phyloP scores from a whole-genome alignment of 148 eudicot species.

The Selenicereus undatus region DNA sequence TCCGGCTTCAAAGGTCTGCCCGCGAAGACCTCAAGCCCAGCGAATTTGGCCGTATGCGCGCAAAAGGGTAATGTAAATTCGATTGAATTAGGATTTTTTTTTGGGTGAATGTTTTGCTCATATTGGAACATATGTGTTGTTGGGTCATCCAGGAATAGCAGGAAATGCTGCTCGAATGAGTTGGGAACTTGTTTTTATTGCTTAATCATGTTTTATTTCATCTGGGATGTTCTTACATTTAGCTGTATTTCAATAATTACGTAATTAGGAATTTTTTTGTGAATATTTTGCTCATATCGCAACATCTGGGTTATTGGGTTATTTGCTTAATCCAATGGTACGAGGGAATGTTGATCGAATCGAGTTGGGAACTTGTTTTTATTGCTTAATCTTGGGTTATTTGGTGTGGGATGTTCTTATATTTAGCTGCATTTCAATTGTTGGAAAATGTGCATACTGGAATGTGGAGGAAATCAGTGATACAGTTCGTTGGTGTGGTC shows the following conservation, averaged over 20 bases:
- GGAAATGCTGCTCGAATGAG: background rate
- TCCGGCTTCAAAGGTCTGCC: conserved; percentile 66
- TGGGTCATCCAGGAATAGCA: background rate
- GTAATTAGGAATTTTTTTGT: background rate
- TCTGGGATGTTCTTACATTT: background rate
- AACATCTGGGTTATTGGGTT: background rate
- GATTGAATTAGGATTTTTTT: background rate
- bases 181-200: background rate
- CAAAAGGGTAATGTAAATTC: conserved; percentile 49
- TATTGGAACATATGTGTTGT: background rate
- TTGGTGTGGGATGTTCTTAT: background rate
- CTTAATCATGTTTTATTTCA: background rate
- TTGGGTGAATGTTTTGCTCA: background rate
- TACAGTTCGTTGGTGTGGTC: too few relatives aligned
- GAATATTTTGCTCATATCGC: background rate
- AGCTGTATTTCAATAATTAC: background rate
- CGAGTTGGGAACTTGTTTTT: background rate
- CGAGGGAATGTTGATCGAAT: background rate
- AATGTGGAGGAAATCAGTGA: background rate
- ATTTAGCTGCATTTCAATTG: background rate
- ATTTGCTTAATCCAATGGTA: background rate
- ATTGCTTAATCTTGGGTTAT: background rate
- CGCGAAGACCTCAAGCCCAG: conserved; percentile 80
- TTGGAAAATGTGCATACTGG: background rate
- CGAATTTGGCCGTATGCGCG: conserved; percentile 86